phyloP scores from a whole-genome alignment of 805 yeast species.

The Cyberlindnera xishuangbannaensis region DNA sequence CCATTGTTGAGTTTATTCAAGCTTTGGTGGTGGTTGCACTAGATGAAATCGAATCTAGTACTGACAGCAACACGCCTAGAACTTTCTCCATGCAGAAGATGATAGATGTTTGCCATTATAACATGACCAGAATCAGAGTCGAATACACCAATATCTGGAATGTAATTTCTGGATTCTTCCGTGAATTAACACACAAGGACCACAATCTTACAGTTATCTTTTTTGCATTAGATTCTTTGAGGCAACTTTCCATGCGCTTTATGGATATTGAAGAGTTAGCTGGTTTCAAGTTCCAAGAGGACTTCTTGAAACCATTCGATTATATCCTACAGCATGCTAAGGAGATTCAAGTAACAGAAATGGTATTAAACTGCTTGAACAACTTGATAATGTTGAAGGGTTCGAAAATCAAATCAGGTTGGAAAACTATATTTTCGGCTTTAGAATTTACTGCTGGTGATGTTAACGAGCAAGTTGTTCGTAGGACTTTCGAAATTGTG shows the following conservation, averaged over 20 bases:
- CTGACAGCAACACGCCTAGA: constrained; percentile 76
- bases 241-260: constrained; percentile 90
- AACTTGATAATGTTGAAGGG: constrained; percentile 80
- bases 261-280: constrained; percentile 90
- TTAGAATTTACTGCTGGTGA: constrained; percentile 69
- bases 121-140: constrained; percentile 91
- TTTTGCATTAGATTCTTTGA: constrained; percentile 89
- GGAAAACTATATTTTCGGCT: constrained; percentile 84
- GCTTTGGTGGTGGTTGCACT: constrained; percentile 82
- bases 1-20: constrained; percentile 79
- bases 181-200: constrained; percentile 70
- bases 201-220: constrained; percentile 69
- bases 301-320: constrained; percentile 86
- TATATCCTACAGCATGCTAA: constrained; percentile 65
- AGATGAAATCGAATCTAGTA: constrained; percentile 89
- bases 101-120: constrained; percentile 96
- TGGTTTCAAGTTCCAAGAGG: constrained; percentile 93
- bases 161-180: constrained; percentile 85
- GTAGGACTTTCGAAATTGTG: constrained; percentile 58
- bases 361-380: constrained; percentile 85
- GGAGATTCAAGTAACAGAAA: constrained; percentile 68
- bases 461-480: constrained; percentile 51
- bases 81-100: constrained; percentile 90
- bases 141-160: constrained; percentile 98
- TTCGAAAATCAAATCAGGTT: constrained; percentile 77